Evolutionary conservation across 129 eudicot species (phyloP), one percentile per base, ranked within the genome.

Genomic region (Artemisia annua): DNA sequence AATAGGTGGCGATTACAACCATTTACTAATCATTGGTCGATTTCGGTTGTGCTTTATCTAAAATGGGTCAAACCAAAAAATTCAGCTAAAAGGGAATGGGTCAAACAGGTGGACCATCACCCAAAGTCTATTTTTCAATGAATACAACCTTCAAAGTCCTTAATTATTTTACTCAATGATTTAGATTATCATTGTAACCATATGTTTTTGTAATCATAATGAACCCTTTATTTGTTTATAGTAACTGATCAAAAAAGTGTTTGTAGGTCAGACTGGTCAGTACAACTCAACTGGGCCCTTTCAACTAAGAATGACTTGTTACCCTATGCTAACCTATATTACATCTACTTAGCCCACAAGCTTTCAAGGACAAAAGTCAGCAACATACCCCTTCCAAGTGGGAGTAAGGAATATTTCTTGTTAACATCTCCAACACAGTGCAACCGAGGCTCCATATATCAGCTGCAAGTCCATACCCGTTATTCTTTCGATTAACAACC

Each of bases 401-500:
- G 67, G 81, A 78, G 72, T 91, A 88, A 0, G 96, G 97, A 76
- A 91, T 57, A 62, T 84, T 86, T 28, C 90, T 63, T 4, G 96
- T 91, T 83, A 88, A 77, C 97, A 91, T 88, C 80, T 91, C 97
- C 81, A 91, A 64, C 66, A 91, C 97, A 1, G 97, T 88, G 76
- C 97, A 91, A 35, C 97, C 97, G 52, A 91, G 92, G 77, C 97
- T 91, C 97, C 97, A 91, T 78, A 91, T 91, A 83, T 91, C 97
- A 54, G 92, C 92, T 46, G 96, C 83, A 66, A 64, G 89, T 24
- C 97, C 97, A 79, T 88, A 88, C 1, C 80, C 75, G 7, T 68
- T 59, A 49, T 19, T 76, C 69, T 57, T 67, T 48, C 75, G 18
- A 11, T 81, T 81, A 76, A 88, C 88, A 70, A 88, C 97, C 92